phyloP scores from a whole-genome alignment of 2,329 filamentous ascomycete genomes.

The Epichloe elymi region DNA sequence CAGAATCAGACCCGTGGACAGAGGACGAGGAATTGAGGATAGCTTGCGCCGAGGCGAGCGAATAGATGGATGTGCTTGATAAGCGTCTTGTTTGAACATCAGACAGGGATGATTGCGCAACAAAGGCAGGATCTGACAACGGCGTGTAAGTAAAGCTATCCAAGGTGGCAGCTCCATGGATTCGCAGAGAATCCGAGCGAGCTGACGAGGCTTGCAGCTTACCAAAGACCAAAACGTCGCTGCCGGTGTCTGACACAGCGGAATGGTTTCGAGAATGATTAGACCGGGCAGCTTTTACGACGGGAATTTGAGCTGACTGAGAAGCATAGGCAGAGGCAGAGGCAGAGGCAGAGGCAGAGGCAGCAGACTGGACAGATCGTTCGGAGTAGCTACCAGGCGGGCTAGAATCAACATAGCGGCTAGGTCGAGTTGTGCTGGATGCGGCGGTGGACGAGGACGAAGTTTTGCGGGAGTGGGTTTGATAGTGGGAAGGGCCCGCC shows the following conservation, averaged over 20 bases:
- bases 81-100: conserved; percentile 48
- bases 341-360: conserved; percentile 1
- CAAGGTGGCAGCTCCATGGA: conserved; percentile 19
- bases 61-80: conserved; percentile 62
- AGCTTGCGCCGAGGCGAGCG: conserved; percentile 47
- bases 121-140: conserved; percentile 36
- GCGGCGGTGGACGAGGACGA: conserved; percentile 29
- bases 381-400: conserved; percentile 44
- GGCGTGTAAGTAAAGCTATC: conserved; percentile 16
- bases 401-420: conserved; percentile 45
- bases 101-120: conserved; percentile 33
- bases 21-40: conserved; percentile 36
- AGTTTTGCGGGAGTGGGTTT: conserved; percentile 19
- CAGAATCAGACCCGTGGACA: conserved; percentile 38
- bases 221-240: conserved; percentile 22
- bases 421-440: conserved; percentile 34
- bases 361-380: conserved; percentile 49
- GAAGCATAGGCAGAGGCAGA: conserved; percentile 28
- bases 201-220: conserved; percentile 31
- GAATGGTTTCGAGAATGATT: conserved; percentile 31
- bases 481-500: background rate
- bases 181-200: conserved; percentile 34
- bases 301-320: conserved; percentile 30
- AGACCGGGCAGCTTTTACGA: conserved; percentile 29
- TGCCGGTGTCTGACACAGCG: conserved; percentile 26